Percentiles rank a stretch among this genome's conserved stretches.
Conservation (phyloP, 2,329 filamentous ascomycete species). For the Ascochyta clinopodiicola region DNA sequence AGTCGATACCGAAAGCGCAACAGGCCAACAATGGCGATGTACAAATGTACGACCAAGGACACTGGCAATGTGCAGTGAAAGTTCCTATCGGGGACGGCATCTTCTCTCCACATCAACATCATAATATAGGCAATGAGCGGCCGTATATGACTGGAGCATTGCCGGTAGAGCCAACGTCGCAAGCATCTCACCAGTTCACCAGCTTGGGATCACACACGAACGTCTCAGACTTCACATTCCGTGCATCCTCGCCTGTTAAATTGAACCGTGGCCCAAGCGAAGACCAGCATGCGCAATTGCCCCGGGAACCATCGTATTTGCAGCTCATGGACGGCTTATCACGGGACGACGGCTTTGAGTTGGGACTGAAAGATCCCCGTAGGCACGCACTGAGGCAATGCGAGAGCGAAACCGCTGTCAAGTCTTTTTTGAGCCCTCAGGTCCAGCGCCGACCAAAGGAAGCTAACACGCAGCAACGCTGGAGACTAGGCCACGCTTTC, state of each 20-base stretch:
- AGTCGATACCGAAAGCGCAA: constrained; percentile 6
- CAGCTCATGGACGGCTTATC: constrained; percentile 40
- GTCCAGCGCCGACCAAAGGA: background rate
- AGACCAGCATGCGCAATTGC: constrained; percentile 17
- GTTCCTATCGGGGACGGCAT: background rate
- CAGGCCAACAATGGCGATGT: background rate
- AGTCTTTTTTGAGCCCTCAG: constrained; percentile 8
- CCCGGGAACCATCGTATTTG: constrained; percentile 39
- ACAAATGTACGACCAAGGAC: constrained; percentile 18
- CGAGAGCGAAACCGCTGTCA: background rate
- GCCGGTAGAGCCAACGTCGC: constrained; percentile 20
- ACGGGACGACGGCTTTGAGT: constrained; percentile 27
- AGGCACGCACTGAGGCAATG: background rate
- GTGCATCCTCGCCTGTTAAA: constrained; percentile 26
- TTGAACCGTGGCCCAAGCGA: background rate
- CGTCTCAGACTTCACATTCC: constrained; percentile 27
- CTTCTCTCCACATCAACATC: background rate
- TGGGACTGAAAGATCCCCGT: constrained; percentile 40
- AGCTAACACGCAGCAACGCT: constrained; percentile 7
- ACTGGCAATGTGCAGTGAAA: constrained; percentile 10
- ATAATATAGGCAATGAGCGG: constrained; percentile 11
- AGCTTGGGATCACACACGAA: constrained; percentile 13
- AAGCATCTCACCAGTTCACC: constrained; percentile 6
- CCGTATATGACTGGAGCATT: constrained; percentile 37
- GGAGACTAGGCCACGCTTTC: constrained; percentile 26